Conservation (phyloP, 164 flowering plant species). For the Vitis rotundifolia region DNA sequence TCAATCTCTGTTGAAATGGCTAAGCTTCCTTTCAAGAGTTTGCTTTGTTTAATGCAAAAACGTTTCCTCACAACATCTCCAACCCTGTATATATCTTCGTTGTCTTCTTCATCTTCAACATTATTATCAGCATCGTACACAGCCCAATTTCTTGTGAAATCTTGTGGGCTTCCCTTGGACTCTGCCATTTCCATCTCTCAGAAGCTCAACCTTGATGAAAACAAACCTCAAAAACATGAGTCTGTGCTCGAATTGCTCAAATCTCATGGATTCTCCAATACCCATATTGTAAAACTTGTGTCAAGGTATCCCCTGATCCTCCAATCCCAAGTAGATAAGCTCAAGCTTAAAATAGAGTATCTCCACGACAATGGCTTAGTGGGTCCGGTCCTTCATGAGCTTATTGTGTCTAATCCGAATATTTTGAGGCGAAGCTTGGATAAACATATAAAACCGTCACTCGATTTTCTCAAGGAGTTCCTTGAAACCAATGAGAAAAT, state of each 20-base stretch:
- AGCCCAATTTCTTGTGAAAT: slow-evolving; percentile 5
- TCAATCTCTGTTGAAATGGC: neutral
- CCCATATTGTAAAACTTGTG: slow-evolving; percentile 4
- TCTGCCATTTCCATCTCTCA: slow-evolving; percentile 1
- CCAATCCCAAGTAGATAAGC: neutral
- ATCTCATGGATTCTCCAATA: slow-evolving; percentile 4
- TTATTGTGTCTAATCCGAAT: neutral
- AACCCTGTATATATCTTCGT: neutral
- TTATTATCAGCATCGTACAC: slow-evolving; percentile 1
- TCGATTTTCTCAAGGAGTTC: neutral
- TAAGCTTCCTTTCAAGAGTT: neutral
- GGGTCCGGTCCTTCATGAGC: neutral
- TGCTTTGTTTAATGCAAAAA: slow-evolving; percentile 3
- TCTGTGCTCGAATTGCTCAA: slow-evolving; percentile 1
- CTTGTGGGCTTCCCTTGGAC: slow-evolving; percentile 11
- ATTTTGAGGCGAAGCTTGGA: neutral
- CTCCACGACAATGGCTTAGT: slow-evolving; percentile 3
- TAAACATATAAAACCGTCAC: slow-evolving; percentile 4
- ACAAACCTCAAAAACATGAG: neutral
- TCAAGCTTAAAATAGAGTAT: slow-evolving; percentile 7
- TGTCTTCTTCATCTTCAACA: neutral
- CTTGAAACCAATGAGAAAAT: slow-evolving; percentile 1
- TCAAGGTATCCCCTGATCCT: neutral
- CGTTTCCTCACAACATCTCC: neutral
- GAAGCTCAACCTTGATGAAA: slow-evolving; percentile 8